Evolutionary conservation across 164 flowering plant species (phyloP), one percentile per base, ranked within the genome.

Genomic region (Malania oleifera): DNA sequence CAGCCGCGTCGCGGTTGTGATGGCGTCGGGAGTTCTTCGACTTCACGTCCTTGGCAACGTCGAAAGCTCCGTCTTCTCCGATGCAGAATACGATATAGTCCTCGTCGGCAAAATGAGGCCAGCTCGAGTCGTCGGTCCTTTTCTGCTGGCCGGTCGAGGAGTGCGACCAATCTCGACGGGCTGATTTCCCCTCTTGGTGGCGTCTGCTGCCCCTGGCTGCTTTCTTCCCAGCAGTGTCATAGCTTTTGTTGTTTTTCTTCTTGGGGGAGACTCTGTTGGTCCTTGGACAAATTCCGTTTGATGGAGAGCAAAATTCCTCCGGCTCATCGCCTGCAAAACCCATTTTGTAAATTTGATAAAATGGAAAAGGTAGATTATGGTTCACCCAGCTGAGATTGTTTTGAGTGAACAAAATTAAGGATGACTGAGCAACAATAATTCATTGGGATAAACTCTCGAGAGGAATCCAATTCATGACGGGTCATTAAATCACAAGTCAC

Each of bases 11-110:
- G 8, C 60, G 47, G 54, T 14, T 1, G 11, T 17, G 29, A 49
- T 38, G 7, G n/a, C n/a, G n/a, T n/a, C n/a, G n/a, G 5, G 60
- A 18, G 7, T 55, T 8, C 48, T 51, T 57, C 17, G 48, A 27
- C 2, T 51, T 65, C 43, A 27, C 65, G 15, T 73, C 66, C 34
- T 63, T 64, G 2, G 70, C 58, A 1, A 74, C 63, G 40, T 74
- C 69, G 19, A 73, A 59, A 0, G 60, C 68, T 10, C 74, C 81
- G 49, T 74, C 72, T 31, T 77, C 72, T 52, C 46, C 31, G 13
- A 77, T 69, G 65, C 76, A 66, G 53, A 77, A 77, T 1, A 74
- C 81, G 7, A 77, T 77, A 27, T 60, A 77, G 17, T 74, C 81
- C 37, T 72, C 78, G 20, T 77, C 75, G 12, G 54, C 23, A 24